These are phyloP conservation scores for Mortierella claussenii DNA, from an alignment of 192 early-diverging fungal species.

Conservation along the genomic window DNA sequence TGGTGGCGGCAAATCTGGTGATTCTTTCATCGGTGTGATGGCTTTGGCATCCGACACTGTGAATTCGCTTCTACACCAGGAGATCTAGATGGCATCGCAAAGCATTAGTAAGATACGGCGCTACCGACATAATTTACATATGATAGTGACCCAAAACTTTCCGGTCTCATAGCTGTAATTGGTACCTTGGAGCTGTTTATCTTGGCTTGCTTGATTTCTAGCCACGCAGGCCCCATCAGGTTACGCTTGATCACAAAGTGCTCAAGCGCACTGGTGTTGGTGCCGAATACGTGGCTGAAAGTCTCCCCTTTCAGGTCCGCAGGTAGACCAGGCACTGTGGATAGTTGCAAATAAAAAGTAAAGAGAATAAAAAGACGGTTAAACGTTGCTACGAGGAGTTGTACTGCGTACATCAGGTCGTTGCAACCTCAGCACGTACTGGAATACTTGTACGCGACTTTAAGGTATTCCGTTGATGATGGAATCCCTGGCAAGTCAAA, in stretches of 20 bases:
- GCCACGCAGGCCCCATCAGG: constrained; percentile 98
- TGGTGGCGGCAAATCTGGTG: constrained; percentile 65
- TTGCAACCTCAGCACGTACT: constrained; percentile 49
- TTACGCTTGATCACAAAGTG: constrained; percentile 92
- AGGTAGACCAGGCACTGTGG: constrained; percentile 69
- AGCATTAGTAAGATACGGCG: too few relatives aligned
- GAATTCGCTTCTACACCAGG: constrained; percentile 91
- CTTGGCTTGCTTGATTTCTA: constrained; percentile 72
- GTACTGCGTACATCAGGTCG: not conserved
- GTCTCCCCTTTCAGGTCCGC: constrained; percentile 69
- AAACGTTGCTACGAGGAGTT: not conserved
- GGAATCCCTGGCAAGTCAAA: constrained; percentile 91
- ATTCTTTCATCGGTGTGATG: constrained; percentile 68
- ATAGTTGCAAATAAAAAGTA: not conserved
- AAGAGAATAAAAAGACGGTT: not conserved
- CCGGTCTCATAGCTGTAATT: too few relatives aligned
- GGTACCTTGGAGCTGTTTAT: constrained; percentile 60
- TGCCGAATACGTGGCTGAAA: constrained; percentile 91
- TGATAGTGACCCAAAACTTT: too few relatives aligned
- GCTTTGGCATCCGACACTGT: constrained; percentile 76
- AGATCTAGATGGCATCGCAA: too few relatives aligned
- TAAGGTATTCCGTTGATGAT: constrained; percentile 82
- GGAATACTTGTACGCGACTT: constrained; percentile 83
- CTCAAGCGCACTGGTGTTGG: constrained; percentile 88
- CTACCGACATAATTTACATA: too few relatives aligned